Base-by-base conservation (phyloP, 352 stramenopile species). In the Phytopythium delawarense region DNA sequence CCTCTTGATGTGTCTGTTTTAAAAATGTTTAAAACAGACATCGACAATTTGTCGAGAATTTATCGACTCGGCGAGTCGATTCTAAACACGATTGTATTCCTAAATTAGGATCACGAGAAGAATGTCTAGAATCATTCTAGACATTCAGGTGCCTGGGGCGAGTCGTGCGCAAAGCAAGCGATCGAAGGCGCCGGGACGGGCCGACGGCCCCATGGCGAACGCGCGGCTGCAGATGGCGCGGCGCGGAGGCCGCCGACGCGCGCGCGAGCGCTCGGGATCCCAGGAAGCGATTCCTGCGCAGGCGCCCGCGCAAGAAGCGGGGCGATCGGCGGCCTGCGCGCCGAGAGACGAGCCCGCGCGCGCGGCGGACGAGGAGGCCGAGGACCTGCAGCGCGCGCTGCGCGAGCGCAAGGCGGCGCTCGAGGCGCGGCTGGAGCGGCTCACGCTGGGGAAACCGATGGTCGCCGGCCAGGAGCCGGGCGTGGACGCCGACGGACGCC, bases 201-300 rank as follows among this genome's bases (percentile, higher is more conserved):
- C 53, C 6, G 34, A 46, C 53, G 37, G 20, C 34, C n/a, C 37
- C 53, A 59, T 91, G 81, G 81, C 81, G 67, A 91, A 91, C 69
- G 81, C 81, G 81, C 79, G 79, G 70, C 63, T 91, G 62, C 81
- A 87, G 72, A 71, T 87, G 61, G 73, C 78, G 60, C 73, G 79
- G 30, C 74, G 72, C 20, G 65, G 69, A 18, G 66, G 50, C 32
- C 66, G 71, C 37, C 67, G 66, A 52, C 74, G 75, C 12, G 45
- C 42, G n/a, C 53, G 73, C 50, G 28, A 34, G 25, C 66, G 37
- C 61, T 60, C 68, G 25, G 45, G 63, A 75, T 34, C 62, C 53
- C 21, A 58, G 60, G 70, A 58, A 0, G 9, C 56, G 15, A 6
- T 9, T 12, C 12, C 23, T 7, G 0, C 59, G 20, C 74, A 89